Evolutionary conservation across 495 filamentous ascomycete species (phyloP).

Genomic region (Aspergillus hancockii): DNA sequence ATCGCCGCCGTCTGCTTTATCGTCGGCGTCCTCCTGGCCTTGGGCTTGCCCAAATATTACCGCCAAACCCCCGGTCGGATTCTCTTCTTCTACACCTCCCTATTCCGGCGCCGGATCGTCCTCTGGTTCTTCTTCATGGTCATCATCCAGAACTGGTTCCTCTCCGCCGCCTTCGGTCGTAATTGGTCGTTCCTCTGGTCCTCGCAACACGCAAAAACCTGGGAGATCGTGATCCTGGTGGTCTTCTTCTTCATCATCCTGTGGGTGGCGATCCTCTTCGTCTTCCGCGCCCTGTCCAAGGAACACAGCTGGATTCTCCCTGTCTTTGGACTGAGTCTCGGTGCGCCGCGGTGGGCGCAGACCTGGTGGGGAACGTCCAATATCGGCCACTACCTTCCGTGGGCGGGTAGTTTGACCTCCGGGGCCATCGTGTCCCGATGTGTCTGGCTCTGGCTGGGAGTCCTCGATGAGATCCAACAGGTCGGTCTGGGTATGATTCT

Average conservation of each 20-base stretch:
- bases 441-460: constrained; percentile 54
- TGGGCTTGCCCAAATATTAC: constrained; percentile 51
- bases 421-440: constrained; percentile 47
- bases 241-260: constrained; percentile 47
- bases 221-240: constrained; percentile 47
- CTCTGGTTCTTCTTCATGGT: constrained; percentile 52
- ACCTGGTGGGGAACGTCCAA: constrained; percentile 55
- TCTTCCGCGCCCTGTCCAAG: constrained; percentile 44
- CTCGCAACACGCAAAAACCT: constrained; percentile 43
- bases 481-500: constrained; percentile 56
- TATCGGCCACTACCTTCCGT: constrained; percentile 47
- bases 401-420: constrained; percentile 44
- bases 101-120: constrained; percentile 48
- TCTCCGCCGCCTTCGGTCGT: constrained; percentile 49
- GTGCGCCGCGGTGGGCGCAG: constrained; percentile 53
- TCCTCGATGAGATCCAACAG: constrained; percentile 49
- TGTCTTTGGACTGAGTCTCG: constrained; percentile 50
- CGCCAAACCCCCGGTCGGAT: constrained; percentile 66
- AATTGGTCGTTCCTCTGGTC: constrained; percentile 55
- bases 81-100: constrained; percentile 55
- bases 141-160: constrained; percentile 50
- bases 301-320: constrained; percentile 53
- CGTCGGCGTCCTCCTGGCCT: constrained; percentile 42
- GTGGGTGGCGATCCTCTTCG: constrained; percentile 43
- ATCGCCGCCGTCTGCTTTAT: constrained; percentile 44